These are phyloP conservation scores for Tetradesmus obliquus DNA, from an alignment of 139 green algal species.

Conservation along the genomic window DNA sequence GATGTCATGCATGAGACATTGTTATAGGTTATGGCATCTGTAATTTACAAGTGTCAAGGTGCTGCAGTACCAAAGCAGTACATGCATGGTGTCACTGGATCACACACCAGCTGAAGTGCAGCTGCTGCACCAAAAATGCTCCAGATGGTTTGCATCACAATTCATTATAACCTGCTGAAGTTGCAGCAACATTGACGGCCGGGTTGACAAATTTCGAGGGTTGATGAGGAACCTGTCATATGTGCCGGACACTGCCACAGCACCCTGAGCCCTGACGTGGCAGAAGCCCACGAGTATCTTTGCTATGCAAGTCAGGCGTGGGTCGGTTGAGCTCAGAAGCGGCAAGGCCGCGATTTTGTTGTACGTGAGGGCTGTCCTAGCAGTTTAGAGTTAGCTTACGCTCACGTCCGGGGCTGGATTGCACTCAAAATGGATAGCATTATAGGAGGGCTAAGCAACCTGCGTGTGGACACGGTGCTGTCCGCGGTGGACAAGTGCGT, in stretches of 20 bases:
- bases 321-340: background rate
- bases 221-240: too few species aligned
- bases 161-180: too few species aligned
- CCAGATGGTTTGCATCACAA: too few species aligned
- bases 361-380: background rate
- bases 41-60: background rate
- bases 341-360: background rate
- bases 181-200: too few species aligned
- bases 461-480: slow-evolving; percentile 34
- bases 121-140: too few species aligned
- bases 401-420: background rate
- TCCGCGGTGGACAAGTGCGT: slow-evolving; percentile 45
- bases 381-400: background rate
- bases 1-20: too few species aligned
- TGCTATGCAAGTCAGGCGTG: too few species aligned
- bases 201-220: too few species aligned
- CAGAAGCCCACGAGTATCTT: background rate
- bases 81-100: background rate
- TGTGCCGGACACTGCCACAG: too few species aligned
- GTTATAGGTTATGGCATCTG: too few species aligned
- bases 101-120: background rate
- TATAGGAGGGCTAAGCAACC: slow-evolving; percentile 5
- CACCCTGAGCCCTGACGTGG: background rate
- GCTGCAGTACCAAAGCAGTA: background rate
- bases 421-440: background rate